Base-by-base conservation (phyloP, 352 stramenopile genomes). In the Phytophthora fragariae region DNA sequence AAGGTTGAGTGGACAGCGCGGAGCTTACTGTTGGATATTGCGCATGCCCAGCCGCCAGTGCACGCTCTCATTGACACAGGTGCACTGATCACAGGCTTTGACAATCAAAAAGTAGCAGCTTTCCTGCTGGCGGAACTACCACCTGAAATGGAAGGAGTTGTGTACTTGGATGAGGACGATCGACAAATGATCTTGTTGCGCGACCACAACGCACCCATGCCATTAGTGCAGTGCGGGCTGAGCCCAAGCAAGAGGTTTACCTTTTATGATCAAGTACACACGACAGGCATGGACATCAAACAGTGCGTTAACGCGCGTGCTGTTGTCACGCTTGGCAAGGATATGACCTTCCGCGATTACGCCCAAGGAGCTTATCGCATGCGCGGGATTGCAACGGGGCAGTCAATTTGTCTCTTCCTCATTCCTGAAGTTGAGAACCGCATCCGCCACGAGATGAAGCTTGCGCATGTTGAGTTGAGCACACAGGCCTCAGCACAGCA, bases 331-430 rank as follows among this genome's bases (percentile, higher is more conserved):
- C 71, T 98, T n/a, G 92, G 92, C 29, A 98, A 98, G 67, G 97
- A 99, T 80, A 99, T 99, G 97, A 99, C 96, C 6, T 98, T 98
- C 76, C 92, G 93, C 5, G 93, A 98, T 65, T 98, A 97, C 54
- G 92, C 92, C 1, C 93, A 98, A 56, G 93, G 92, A n/a, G 89
- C 90, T 39, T 98, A 96, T 69, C 90, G 93, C 14, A 98, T 98
- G 92, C 91, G 93, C 9, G 93, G 93, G 1, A 97, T 98, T 62
- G 86, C 90, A 47, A 96, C 85, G 0, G 93, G 93, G 2, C 93
- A 98, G 57, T 98, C 95, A 12, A 97, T 99, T 62, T 91, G 90
- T 39, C 68, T 98, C 19, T 97, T 97, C 57, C 74, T 98, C 59
- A 98, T 98, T 66, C 95, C 95, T 4, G 95, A 98, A 73, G 93